phyloP scores from a whole-genome alignment of 2,329 filamentous ascomycete genomes.

The Diplodia seriata region DNA sequence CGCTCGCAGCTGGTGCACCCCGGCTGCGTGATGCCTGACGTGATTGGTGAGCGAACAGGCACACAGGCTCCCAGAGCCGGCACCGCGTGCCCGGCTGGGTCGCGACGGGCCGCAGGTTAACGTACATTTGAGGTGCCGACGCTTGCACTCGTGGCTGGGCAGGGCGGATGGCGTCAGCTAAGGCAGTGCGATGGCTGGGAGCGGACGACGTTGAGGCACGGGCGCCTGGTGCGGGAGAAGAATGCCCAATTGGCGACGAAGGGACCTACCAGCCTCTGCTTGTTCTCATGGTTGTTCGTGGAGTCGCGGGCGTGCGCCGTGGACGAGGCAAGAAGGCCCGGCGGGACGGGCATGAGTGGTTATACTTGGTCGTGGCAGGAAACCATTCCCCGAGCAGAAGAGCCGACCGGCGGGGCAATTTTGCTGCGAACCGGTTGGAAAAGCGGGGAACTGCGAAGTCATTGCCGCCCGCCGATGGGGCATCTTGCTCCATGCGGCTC shows the following conservation, averaged over 20 bases:
- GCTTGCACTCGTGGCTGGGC: slow-evolving; percentile 17
- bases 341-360: neutral
- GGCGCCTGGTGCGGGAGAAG: neutral
- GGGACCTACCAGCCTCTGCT: slow-evolving; percentile 19
- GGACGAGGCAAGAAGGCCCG: slow-evolving; percentile 9
- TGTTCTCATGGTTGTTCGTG: slow-evolving; percentile 9
- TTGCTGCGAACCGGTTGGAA: neutral
- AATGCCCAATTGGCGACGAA: neutral
- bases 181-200: neutral
- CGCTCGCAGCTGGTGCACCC: slow-evolving; percentile 13
- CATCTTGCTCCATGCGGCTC: neutral
- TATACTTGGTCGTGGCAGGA: slow-evolving; percentile 6
- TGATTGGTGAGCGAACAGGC: neutral
- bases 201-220: neutral
- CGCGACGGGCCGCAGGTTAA: neutral
- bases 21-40: slow-evolving; percentile 10
- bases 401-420: neutral
- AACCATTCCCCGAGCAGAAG: slow-evolving; percentile 22
- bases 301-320: neutral
- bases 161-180: slow-evolving; percentile 8
- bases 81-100: neutral
- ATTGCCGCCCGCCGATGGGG: slow-evolving; percentile 9
- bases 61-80: neutral
- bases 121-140: slow-evolving; percentile 28
- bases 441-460: slow-evolving; percentile 1